phyloP scores from a whole-genome alignment of 495 filamentous ascomycete species.

The Hypoxylon intermedium region DNA sequence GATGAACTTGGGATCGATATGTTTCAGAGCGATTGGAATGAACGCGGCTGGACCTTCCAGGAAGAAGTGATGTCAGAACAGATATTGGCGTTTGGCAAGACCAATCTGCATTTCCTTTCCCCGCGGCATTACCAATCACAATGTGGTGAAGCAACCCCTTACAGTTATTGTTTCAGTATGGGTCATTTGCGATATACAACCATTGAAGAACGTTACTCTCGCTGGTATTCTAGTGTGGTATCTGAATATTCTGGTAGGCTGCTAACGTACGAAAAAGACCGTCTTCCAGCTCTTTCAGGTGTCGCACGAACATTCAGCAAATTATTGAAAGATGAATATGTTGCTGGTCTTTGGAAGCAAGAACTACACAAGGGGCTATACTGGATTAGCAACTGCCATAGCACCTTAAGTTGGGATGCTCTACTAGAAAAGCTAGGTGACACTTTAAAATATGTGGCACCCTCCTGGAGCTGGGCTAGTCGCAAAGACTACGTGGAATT shows the following conservation, averaged over 20 bases:
- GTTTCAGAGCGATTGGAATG: background rate
- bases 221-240: background rate
- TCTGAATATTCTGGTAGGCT: background rate
- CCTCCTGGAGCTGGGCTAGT: background rate
- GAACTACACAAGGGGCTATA: background rate
- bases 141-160: too few relatives aligned
- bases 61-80: background rate
- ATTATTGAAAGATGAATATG: background rate
- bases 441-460: background rate
- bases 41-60: background rate
- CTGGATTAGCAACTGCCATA: background rate
- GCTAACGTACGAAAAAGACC: background rate
- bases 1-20: background rate
- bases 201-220: background rate
- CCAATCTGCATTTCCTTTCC: background rate
- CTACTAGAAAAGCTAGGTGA: background rate
- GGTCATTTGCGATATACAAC: too few relatives aligned
- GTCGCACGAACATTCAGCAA: background rate
- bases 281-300: background rate
- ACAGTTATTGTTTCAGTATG: too few relatives aligned
- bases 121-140: background rate
- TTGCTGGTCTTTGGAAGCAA: background rate
- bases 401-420: background rate
- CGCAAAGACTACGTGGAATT: background rate
- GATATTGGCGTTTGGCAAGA: background rate